Evolutionary conservation across 257 asterid species (phyloP).

Genomic region (Cruciata laevipes): DNA sequence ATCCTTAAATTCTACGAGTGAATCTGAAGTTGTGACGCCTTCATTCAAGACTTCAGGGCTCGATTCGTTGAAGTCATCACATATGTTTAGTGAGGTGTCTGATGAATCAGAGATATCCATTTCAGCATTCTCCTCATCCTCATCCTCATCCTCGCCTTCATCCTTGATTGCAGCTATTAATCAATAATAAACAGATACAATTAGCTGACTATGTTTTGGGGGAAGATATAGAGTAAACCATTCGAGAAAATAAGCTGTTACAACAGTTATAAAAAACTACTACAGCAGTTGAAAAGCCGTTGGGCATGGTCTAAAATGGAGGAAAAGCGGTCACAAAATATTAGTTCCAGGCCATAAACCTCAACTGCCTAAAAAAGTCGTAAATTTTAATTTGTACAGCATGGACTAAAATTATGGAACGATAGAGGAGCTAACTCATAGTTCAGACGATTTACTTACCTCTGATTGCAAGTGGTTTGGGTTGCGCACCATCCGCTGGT

Average conservation of each 20-base stretch:
- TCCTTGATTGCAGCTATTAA: not conserved
- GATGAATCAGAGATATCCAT: not conserved
- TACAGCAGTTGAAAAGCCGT: not conserved
- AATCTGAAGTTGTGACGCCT: conserved; percentile 22
- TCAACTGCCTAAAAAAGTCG: not conserved
- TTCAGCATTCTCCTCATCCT: conserved; percentile 9
- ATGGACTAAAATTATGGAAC: not conserved
- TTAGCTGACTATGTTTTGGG: not conserved
- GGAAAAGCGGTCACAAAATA: too few species aligned
- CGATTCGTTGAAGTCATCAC: not conserved
- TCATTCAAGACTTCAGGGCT: conserved; percentile 26
- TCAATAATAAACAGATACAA: not conserved
- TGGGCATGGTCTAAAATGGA: not conserved
- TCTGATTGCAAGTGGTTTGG: conserved; percentile 14
- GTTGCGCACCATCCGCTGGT: conserved; percentile 26
- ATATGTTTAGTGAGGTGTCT: not conserved
- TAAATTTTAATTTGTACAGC: not conserved
- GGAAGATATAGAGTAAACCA: not conserved
- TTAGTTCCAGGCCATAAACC: too few species aligned
- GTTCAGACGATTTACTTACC: not conserved
- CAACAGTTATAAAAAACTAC: too few species aligned
- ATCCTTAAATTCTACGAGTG: conserved; percentile 27
- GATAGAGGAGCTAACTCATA: not conserved
- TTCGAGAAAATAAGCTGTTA: too few species aligned
- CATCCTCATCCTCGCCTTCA: conserved; percentile 1